phyloP scores from a whole-genome alignment of 2,329 filamentous ascomycete genomes.

The Epichloe brachyelytri region DNA sequence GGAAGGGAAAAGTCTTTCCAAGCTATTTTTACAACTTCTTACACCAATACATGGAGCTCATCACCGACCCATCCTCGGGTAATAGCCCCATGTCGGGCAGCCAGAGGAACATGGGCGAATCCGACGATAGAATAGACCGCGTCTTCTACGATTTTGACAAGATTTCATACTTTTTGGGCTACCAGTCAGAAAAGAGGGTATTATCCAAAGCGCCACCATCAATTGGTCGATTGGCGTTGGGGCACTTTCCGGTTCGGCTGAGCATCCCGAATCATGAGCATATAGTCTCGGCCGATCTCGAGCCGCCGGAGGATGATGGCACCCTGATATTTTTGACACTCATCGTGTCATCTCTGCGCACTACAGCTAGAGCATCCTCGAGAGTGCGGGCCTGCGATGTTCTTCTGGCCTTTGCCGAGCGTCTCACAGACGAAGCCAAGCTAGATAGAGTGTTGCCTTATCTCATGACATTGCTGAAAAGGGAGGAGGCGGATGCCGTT shows the following conservation, averaged over 20 bases:
- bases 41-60: slow-evolving; percentile 93
- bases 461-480: slow-evolving; percentile 60
- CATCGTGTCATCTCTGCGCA: slow-evolving; percentile 77
- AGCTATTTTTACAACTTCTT: slow-evolving; percentile 96
- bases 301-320: slow-evolving; percentile 65
- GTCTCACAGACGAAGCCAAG: slow-evolving; percentile 88
- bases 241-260: slow-evolving; percentile 67
- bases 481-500: slow-evolving; percentile 72
- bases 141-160: slow-evolving; percentile 96
- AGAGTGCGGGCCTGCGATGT: slow-evolving; percentile 83
- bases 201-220: slow-evolving; percentile 14
- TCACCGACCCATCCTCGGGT: slow-evolving; percentile 80
- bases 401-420: slow-evolving; percentile 79
- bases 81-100: slow-evolving; percentile 57
- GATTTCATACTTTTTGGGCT: slow-evolving; percentile 86
- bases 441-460: slow-evolving; percentile 88
- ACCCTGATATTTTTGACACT: slow-evolving; percentile 86
- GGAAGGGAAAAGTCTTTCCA: slow-evolving; percentile 84
- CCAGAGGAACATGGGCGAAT: slow-evolving; percentile 61
- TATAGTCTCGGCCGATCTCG: slow-evolving; percentile 45
- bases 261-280: slow-evolving; percentile 80
- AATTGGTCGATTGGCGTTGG: slow-evolving; percentile 35
- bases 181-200: slow-evolving; percentile 38
- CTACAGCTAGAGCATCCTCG: slow-evolving; percentile 78
- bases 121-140: slow-evolving; percentile 86